These are phyloP conservation scores for Nakaseomyces kungkrabaensis DNA, from an alignment of 1,139 yeast species.

Conservation along the genomic window DNA sequence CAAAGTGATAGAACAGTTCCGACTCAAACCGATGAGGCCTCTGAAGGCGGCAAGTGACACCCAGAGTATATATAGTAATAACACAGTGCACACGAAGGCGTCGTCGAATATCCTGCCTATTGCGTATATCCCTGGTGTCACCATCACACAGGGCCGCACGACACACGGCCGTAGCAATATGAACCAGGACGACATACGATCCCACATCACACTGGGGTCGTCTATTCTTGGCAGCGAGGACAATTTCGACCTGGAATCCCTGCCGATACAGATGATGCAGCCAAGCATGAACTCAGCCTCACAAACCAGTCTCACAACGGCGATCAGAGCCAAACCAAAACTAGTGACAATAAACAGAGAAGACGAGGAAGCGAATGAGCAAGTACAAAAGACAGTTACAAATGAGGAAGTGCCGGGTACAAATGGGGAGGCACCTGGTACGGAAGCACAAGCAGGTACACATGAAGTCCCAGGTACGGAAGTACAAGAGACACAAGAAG, in stretches of 20 bases:
- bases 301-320: conserved; percentile 39
- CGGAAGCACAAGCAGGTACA: too few species aligned
- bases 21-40: background rate
- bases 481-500: too few species aligned
- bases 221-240: conserved; percentile 27
- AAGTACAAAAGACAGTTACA: too few species aligned
- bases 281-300: background rate
- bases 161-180: background rate
- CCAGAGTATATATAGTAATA: background rate
- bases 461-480: too few species aligned
- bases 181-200: conserved; percentile 9
- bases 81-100: conserved; percentile 63
- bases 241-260: conserved; percentile 13
- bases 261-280: background rate
- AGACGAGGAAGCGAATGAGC: conserved; percentile 18
- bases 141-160: conserved; percentile 32
- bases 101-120: conserved; percentile 87
- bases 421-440: too few species aligned
- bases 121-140: conserved; percentile 90
- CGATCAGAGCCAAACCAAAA: conserved; percentile 60
- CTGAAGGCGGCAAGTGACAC: conserved; percentile 1
- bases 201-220: conserved; percentile 30
- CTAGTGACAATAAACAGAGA: conserved; percentile 51
- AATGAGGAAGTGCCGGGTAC: too few species aligned
- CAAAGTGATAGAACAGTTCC: background rate